Base-by-base conservation (phyloP, 2,329 filamentous ascomycete species). In the Hypoxylon sp. region DNA sequence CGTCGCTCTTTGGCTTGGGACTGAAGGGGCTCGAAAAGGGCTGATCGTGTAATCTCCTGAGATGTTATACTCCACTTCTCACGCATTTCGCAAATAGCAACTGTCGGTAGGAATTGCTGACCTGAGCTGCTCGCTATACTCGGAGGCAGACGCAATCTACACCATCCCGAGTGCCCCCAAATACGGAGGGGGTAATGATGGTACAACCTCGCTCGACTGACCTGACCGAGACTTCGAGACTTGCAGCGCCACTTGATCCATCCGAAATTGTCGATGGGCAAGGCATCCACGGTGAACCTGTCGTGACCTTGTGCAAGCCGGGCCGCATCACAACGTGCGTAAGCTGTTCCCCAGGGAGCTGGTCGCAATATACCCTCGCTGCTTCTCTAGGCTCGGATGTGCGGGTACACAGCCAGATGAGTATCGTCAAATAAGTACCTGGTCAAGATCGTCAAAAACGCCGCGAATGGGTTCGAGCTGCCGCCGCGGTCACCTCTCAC, bases 321-420 rank as follows among this genome's bases (percentile, higher is more conserved):
- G 70, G 70, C 11, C 69, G 72, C 15, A 61, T 70, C n/a, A 64
- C 72, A n/a, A 63, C 70, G 74, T 53, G 67, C 68, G 72, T 74
- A 67, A 73, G 72, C 71, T 29, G 40, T 46, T 15, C n/a, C 49
- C 35, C 2, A 48, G 21, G 42, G 13, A 48, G 17, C 27, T 26
- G 35, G 18, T 33, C 46, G 24, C 20, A 20, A 9, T 23, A 31
- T 37, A 26, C 20, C 41, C 23, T 17, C 15, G 13, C 11, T 6
- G 15, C 38, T 8, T 24, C 27, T 15, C n/a, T 9, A 18, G 13
- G 21, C 27, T 31, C 33, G 9, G n/a, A 33, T 18, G 20, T 13
- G 4, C 13, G 4, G 18, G 27, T 45, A 40, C 31, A 41, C 48
- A 13, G 31, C 15, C 6, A 20, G 10, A 42, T 26, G 40, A 3